Percentiles rank a stretch among this genome's conserved stretches.
Conservation (phyloP, 306 rosid genomes). For the Prunus fruticosa region DNA sequence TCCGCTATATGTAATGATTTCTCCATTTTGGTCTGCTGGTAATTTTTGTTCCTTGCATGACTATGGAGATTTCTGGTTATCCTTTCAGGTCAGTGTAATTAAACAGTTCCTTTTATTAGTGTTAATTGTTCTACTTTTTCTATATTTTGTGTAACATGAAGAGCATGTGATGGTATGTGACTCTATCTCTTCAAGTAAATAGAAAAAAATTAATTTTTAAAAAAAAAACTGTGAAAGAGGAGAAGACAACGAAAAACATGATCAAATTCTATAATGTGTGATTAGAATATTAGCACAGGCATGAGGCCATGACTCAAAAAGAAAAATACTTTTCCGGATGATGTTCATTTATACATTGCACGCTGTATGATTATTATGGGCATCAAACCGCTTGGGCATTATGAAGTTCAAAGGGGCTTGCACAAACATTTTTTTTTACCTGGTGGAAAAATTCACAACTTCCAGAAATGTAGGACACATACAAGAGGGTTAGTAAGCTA, state of each 20-base stretch:
- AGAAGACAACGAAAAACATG: no score
- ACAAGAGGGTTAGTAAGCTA: no score
- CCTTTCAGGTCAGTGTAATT: constrained; percentile 22
- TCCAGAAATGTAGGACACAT: no score
- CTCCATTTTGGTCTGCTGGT: constrained; percentile 45
- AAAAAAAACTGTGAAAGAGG: neutral
- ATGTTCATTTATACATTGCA: neutral
- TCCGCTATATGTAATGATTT: constrained; percentile 4
- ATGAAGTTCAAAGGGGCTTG: no score
- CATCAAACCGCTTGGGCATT: no score
- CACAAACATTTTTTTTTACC: no score
- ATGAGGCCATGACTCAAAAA: neutral
- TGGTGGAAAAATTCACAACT: no score
- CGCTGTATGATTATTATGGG: neutral
- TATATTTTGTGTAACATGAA: neutral
- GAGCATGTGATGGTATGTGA: constrained; percentile 3
- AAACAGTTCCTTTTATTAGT: constrained; percentile 1
- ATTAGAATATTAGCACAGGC: neutral
- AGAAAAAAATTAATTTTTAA: no score
- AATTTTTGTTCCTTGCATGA: constrained; percentile 53
- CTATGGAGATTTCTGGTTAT: constrained; percentile 33
- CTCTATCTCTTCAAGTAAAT: neutral
- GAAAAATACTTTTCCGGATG: neutral
- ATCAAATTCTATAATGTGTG: neutral
- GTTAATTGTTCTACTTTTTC: neutral